Conservation (phyloP, 2,329 filamentous ascomycete species). For the Sarocladium kiliense region DNA sequence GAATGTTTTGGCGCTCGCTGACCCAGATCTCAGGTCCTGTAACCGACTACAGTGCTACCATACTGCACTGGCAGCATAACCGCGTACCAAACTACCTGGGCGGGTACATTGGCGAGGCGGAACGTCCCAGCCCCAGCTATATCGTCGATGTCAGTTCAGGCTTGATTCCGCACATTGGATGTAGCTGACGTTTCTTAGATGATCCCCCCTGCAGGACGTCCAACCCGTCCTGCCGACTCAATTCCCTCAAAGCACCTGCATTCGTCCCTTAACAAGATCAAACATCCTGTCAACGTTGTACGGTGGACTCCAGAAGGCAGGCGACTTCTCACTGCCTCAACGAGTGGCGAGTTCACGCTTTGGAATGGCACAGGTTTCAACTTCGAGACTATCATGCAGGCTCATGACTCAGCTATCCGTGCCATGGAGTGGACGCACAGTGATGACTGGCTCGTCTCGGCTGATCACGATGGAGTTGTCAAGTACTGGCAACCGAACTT, state of each 20-base stretch:
- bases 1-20: too few relatives aligned
- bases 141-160: constrained; percentile 68
- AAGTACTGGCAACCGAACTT: constrained; percentile 99
- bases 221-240: constrained; percentile 72
- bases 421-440: constrained; percentile 86
- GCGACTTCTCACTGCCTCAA: constrained; percentile 84
- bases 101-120: constrained; percentile 65
- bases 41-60: constrained; percentile 86
- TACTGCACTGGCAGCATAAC: constrained; percentile 87
- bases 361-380: constrained; percentile 99
- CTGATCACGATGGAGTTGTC: constrained; percentile 89
- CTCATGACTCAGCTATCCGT: constrained; percentile 83
- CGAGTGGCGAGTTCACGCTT: constrained; percentile 94
- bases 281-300: constrained; percentile 94
- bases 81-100: constrained; percentile 66
- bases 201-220: constrained; percentile 74
- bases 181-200: constrained; percentile 50
- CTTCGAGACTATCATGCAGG: constrained; percentile 99
- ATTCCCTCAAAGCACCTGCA: constrained; percentile 94
- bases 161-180: neutral
- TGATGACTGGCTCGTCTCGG: constrained; percentile 94
- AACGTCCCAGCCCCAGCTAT: constrained; percentile 83
- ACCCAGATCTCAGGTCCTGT: constrained; percentile 60
- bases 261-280: constrained; percentile 97
- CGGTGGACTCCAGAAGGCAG: constrained; percentile 96